Evolutionary conservation across 2,329 filamentous ascomycete genomes (phyloP).

Genomic region (Talaromyces islandicus): DNA sequence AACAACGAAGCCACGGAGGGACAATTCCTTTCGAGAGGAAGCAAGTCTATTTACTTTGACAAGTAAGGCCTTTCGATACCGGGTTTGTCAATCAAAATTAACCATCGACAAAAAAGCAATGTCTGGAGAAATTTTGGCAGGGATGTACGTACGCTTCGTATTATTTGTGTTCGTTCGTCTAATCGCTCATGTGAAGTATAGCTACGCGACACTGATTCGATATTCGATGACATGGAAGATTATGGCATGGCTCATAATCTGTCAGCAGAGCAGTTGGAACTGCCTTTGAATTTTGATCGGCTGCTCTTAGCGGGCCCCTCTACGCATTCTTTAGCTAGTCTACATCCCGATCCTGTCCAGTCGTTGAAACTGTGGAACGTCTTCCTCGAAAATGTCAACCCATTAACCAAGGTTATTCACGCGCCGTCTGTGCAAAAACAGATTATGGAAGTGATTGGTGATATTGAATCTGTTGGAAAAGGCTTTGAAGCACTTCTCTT

Average conservation of each 20-base stretch:
- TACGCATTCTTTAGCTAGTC: constrained; percentile 16
- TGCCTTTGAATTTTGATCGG: too few relatives aligned
- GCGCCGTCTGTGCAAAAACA: constrained; percentile 59
- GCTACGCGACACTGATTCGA: too few relatives aligned
- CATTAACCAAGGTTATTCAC: constrained; percentile 62
- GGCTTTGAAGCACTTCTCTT: constrained; percentile 64
- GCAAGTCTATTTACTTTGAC: constrained; percentile 8
- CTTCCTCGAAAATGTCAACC: constrained; percentile 65
- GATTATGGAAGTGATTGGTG: constrained; percentile 56
- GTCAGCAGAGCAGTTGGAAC: too few relatives aligned
- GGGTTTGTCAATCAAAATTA: background rate
- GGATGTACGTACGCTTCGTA: background rate
- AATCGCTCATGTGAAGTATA: too few relatives aligned
- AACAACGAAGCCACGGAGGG: background rate
- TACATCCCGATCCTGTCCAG: constrained; percentile 59
- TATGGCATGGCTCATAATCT: too few relatives aligned
- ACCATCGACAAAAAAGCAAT: background rate
- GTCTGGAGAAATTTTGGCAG: constrained; percentile 5
- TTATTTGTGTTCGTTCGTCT: too few relatives aligned
- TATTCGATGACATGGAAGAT: too few relatives aligned
- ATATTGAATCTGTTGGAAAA: constrained; percentile 48
- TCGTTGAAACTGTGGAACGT: constrained; percentile 53
- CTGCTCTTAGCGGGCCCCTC: too few relatives aligned
- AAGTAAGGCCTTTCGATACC: constrained; percentile 1
- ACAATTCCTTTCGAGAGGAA: constrained; percentile 7